Evolutionary conservation across 305 asterid species (phyloP), one percentile per base, ranked within the genome.

Genomic region (Fraxinus sp.): DNA sequence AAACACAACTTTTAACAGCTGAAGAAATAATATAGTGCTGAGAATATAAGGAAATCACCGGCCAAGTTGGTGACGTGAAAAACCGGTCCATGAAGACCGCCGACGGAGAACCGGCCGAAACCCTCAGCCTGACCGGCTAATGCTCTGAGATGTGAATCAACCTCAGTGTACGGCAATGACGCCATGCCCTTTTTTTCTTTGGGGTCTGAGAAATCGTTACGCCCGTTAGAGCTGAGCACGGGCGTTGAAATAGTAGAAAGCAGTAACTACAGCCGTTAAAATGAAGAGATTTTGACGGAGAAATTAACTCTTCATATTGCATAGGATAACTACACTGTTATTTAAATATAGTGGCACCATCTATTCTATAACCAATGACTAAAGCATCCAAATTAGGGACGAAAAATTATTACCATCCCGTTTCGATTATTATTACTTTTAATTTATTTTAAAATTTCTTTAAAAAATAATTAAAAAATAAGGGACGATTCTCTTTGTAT

Each of bases 61-160:
- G 90, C 82, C 4, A 92, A 84, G 46, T 89, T 80, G 83, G 89
- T 90, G 85, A 92, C 97, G 26, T 81, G 72, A 87, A 85, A 92
- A 64, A 89, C 87, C 39, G 81, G 88, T 84, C 97, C 97, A 78
- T 91, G 72, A 1, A 83, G 83, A 57, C 97, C 97, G 84, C 97
- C 97, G 79, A 87, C 79, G n/a, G 97, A 78, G 30, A 66, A 78
- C 22, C 90, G 90, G 4, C 97, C 97, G 82, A 91, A 92, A 74
- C 97, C 97, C 90, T 92, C 97, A 74, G 97, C 97, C 78, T 85
- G 90, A 22, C 87, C 94, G 18, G 97, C 91, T 39, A 92, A 36
- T 71, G 80, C 85, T 74, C 94, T 86, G 80, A 92, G 81, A 86
- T 81, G 82, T 64, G 86, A 82, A 82, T 92, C 97, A 49, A 88